Base-by-base conservation (phyloP, 2,329 filamentous ascomycete genomes). In the Fusarium piperis region DNA sequence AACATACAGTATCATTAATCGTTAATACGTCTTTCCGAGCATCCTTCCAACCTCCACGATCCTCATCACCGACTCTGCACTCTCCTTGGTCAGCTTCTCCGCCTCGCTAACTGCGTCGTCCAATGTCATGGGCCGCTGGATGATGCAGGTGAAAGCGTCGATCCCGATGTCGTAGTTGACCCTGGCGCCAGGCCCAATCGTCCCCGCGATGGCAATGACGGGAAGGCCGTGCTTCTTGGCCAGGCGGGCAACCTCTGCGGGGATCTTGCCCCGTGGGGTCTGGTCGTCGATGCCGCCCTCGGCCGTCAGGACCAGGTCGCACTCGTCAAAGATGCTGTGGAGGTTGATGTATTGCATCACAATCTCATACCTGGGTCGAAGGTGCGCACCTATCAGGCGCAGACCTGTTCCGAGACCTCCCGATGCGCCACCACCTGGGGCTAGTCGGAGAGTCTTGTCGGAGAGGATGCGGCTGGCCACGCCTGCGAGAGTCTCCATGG, bases 241-340 rank as follows among this genome's bases (percentile, higher is more conserved):
- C 11, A 85, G 80, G 59, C 81, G 78, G 11, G 85, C 86, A 28
- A 88, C 82, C 73, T 88, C 86, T 4, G 83, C 85, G 10, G 86
- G 86, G 68, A 88, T 87, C 73, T 88, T 88, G 3, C 86, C 86
- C 46, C 81, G 78, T 0, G 85, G 83, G 0, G 85, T 87, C 68
- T 88, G 86, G 51, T 82, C 81, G 68, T 88, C 86, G 16, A 88
- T 81, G 11, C 85, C 84, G 1, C 86, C 86, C 71, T 88, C 86
- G 2, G 85, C 86, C 1, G 86, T 88, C 68, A 88, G 79, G 1
- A 87, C 84, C 9, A 88, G 79, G 64, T 88, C 83, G 68, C 84
- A 86, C 30, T 82, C 75, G 15, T 83, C 80, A 59, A 88, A 84
- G 4, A 87, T 78, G 3, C 78, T 78, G 41, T 84, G 81, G 30